Conservation (phyloP, 2,329 filamentous ascomycete species). For the Colletotrichum paranaense region DNA sequence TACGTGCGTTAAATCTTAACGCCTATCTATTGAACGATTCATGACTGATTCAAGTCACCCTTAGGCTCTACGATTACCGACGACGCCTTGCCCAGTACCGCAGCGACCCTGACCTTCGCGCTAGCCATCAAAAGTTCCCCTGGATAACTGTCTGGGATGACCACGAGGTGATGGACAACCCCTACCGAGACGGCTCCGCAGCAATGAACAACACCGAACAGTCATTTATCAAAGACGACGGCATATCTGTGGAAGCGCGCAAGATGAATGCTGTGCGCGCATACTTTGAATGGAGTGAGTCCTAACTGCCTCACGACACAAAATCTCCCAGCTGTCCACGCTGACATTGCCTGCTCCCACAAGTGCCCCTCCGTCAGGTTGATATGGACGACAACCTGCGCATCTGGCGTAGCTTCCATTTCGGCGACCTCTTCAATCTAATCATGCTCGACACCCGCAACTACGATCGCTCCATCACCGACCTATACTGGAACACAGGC, state of each 20-base stretch:
- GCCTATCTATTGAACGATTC: no score
- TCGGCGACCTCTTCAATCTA: conserved; percentile 73
- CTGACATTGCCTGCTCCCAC: neutral
- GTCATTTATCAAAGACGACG: conserved; percentile 67
- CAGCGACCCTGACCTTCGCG: conserved; percentile 51
- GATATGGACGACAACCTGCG: conserved; percentile 76
- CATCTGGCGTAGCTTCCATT: conserved; percentile 74
- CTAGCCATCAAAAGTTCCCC: conserved; percentile 52
- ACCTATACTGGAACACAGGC: no score
- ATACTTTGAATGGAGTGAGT: conserved; percentile 69
- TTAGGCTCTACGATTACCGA: conserved; percentile 53
- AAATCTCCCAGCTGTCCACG: no score
- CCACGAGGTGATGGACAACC: conserved; percentile 71
- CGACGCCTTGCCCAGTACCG: conserved; percentile 53
- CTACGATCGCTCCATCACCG: conserved; percentile 63
- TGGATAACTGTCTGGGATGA: conserved; percentile 60
- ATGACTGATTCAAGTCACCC: conserved; percentile 40
- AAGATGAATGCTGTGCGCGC: conserved; percentile 79
- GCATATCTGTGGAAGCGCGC: conserved; percentile 71
- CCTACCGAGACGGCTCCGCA: conserved; percentile 69
- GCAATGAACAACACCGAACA: conserved; percentile 73
- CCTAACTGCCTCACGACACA: conserved; percentile 36
- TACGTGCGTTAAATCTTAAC: no score
- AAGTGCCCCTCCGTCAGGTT: conserved; percentile 57
- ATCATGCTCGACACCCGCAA: conserved; percentile 76